Conservation (phyloP, 2,329 filamentous ascomycete genomes). For the Talaromyces sp. region DNA sequence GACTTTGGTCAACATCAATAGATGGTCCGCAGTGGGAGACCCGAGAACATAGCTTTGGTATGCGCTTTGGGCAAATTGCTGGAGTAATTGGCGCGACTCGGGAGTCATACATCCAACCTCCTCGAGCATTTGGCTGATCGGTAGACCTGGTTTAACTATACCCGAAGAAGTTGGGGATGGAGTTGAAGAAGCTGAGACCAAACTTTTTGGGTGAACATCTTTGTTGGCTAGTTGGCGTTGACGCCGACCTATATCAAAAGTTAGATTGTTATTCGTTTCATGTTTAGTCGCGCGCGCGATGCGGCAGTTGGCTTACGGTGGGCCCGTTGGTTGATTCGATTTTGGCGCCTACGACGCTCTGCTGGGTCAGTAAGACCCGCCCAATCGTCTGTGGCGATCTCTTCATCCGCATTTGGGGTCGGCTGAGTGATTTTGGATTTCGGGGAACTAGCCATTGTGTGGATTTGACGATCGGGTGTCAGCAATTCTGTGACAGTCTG, state of each 20-base stretch:
- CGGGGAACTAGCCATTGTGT: slow-evolving; percentile 9
- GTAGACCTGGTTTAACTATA: background rate
- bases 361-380: slow-evolving; percentile 27
- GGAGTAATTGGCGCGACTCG: slow-evolving; percentile 7
- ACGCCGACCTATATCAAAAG: slow-evolving; percentile 20
- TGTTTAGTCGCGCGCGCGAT: background rate
- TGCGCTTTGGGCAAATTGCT: slow-evolving; percentile 24
- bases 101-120: slow-evolving; percentile 3
- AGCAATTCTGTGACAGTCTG: background rate
- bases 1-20: slow-evolving; percentile 37
- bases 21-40: slow-evolving; percentile 33
- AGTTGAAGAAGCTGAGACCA: background rate
- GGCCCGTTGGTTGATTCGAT: slow-evolving; percentile 36
- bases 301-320: slow-evolving; percentile 24
- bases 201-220: slow-evolving; percentile 16
- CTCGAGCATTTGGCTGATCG: background rate
- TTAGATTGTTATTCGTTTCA: background rate
- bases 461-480: background rate
- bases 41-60: slow-evolving; percentile 30
- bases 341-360: slow-evolving; percentile 33
- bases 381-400: slow-evolving; percentile 25
- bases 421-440: background rate
- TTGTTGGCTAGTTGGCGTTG: slow-evolving; percentile 20
- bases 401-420: background rate
- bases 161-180: slow-evolving; percentile 2